Conservation (phyloP, 176 grass and related monocot species). For the Musa itinerans region DNA sequence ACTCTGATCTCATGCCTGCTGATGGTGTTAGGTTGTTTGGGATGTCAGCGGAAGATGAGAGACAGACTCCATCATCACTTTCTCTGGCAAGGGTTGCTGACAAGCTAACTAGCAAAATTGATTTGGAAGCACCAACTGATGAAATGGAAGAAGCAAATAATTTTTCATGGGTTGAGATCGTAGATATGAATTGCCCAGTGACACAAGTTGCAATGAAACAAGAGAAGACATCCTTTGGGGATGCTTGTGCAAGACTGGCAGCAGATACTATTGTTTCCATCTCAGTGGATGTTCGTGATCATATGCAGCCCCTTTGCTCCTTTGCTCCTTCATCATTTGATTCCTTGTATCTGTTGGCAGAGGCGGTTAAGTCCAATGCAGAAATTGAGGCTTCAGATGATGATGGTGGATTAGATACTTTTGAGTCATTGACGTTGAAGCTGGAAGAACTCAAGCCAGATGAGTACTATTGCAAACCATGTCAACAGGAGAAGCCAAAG, state of each 20-base stretch:
- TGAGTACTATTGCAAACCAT: conserved; percentile 45
- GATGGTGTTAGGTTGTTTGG: conserved; percentile 29
- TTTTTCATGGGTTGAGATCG: background rate
- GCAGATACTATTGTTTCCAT: conserved; percentile 64
- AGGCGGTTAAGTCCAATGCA: conserved; percentile 28
- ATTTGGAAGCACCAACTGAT: conserved; percentile 40
- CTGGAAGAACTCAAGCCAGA: conserved; percentile 62
- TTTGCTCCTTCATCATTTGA: conserved; percentile 8
- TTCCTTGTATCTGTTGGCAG: conserved; percentile 58
- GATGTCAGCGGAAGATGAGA: conserved; percentile 28
- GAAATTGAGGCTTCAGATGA: conserved; percentile 25
- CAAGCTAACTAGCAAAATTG: conserved; percentile 35
- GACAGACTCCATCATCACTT: background rate
- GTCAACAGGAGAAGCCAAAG: conserved; percentile 15
- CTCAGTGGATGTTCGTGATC: conserved; percentile 34
- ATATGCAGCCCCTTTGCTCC: background rate
- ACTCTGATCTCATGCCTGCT: conserved; percentile 38
- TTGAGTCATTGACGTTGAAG: conserved; percentile 75
- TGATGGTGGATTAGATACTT: conserved; percentile 51
- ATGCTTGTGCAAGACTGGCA: conserved; percentile 26
- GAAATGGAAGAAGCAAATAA: conserved; percentile 13
- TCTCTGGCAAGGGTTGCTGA: conserved; percentile 25
- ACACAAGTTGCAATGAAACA: background rate
- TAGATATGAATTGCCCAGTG: background rate
- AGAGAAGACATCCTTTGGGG: conserved; percentile 3